phyloP scores from a whole-genome alignment of 2,329 filamentous ascomycete genomes.

The Trichophyton verrucosum region DNA sequence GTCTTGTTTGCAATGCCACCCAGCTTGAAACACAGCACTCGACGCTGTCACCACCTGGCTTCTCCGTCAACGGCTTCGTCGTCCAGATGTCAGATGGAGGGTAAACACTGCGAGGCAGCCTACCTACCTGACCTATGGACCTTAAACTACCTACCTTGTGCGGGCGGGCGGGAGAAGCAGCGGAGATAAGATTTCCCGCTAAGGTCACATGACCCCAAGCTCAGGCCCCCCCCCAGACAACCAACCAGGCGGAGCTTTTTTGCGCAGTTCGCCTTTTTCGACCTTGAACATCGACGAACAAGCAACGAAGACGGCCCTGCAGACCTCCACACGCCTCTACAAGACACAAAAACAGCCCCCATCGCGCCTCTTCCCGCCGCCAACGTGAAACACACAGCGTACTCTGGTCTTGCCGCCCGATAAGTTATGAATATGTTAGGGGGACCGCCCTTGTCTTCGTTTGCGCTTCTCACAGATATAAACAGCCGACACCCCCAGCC shows the following conservation, averaged over 20 bases:
- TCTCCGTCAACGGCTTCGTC: no score
- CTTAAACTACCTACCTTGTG: no score
- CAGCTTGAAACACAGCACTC: neutral
- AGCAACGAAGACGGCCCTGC: neutral
- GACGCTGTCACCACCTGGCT: neutral
- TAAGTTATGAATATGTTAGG: slow-evolving; percentile 9
- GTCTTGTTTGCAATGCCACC: neutral
- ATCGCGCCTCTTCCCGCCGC: neutral
- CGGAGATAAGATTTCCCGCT: neutral
- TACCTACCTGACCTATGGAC: no score
- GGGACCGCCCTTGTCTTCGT: slow-evolving; percentile 5
- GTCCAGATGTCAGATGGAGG: neutral
- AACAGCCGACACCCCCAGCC: neutral
- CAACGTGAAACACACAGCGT: neutral
- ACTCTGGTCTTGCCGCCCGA: neutral
- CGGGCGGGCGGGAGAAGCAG: neutral
- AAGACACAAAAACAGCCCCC: neutral
- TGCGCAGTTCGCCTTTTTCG: no score
- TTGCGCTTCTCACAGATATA: neutral
- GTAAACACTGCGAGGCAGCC: neutral
- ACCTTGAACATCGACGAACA: neutral
- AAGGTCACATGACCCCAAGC: neutral
- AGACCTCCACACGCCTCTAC: neutral
- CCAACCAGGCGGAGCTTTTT: no score
- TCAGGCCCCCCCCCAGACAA: neutral